phyloP scores from a whole-genome alignment of 495 filamentous ascomycete species.

The Cetradonia linearis region DNA sequence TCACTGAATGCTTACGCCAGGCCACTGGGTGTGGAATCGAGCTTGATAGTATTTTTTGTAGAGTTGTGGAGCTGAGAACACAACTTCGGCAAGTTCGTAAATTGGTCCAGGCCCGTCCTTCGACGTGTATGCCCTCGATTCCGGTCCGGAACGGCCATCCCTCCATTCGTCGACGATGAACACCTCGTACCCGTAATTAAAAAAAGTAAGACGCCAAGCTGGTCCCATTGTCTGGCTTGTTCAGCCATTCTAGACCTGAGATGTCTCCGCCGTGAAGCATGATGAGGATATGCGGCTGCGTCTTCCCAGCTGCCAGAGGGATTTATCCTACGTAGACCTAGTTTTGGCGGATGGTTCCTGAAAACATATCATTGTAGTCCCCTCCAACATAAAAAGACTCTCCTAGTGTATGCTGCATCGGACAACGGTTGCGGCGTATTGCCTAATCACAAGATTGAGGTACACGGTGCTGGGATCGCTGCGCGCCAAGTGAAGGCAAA shows the following conservation, averaged over 20 bases:
- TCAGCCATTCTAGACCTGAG: neutral
- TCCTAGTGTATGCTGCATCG: neutral
- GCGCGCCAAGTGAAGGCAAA: neutral
- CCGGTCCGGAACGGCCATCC: neutral
- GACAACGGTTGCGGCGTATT: neutral
- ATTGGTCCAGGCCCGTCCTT: constrained; percentile 42
- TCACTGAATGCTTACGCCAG: constrained; percentile 21
- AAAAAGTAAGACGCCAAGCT: neutral
- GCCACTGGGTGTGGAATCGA: constrained; percentile 33
- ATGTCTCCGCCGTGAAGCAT: constrained; percentile 33
- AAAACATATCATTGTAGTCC: neutral
- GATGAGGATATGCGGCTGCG: constrained; percentile 35
- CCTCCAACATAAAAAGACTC: constrained; percentile 3
- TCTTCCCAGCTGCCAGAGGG: constrained; percentile 26
- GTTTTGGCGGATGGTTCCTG: neutral
- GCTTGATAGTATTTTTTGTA: constrained; percentile 38
- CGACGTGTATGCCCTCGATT: constrained; percentile 24
- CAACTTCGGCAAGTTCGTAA: constrained; percentile 28
- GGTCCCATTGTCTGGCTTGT: neutral
- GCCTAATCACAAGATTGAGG: neutral
- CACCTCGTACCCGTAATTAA: neutral
- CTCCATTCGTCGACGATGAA: neutral
- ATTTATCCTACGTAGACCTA: constrained; percentile 43
- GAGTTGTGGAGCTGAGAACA: constrained; percentile 33
- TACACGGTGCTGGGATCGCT: neutral